Conservation (phyloP, 2,329 filamentous ascomycete species). For the Penicillium sp. region DNA sequence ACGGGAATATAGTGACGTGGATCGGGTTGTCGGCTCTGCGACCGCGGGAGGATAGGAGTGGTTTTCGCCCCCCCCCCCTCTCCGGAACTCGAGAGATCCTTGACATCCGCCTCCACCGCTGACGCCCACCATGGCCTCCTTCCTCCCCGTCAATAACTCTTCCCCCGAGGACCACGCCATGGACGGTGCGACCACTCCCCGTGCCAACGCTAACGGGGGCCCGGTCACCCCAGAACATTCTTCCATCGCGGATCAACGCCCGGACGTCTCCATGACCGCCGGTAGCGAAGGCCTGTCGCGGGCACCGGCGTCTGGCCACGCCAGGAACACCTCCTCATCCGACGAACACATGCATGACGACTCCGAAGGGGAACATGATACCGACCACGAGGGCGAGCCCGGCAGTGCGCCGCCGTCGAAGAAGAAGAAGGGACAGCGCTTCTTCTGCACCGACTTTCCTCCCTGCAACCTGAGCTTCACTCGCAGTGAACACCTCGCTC, state of each 20-base stretch:
- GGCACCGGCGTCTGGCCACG: slow-evolving; percentile 14
- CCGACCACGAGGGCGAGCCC: slow-evolving; percentile 64
- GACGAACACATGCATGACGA: slow-evolving; percentile 75
- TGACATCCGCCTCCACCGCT: slow-evolving; percentile 26
- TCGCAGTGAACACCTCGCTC: slow-evolving; percentile 87
- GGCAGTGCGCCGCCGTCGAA: slow-evolving; percentile 71
- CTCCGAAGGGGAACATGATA: slow-evolving; percentile 65
- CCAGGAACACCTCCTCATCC: slow-evolving; percentile 45
- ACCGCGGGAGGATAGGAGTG: slow-evolving; percentile 19
- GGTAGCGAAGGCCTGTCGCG: slow-evolving; percentile 33
- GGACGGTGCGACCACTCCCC: slow-evolving; percentile 57
- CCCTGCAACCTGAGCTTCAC: slow-evolving; percentile 95
- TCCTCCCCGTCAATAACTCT: slow-evolving; percentile 61
- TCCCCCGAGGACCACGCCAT: slow-evolving; percentile 44
- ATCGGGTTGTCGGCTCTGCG: slow-evolving; percentile 21
- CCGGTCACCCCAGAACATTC: slow-evolving; percentile 33
- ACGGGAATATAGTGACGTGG: slow-evolving; percentile 13
- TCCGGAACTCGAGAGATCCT: slow-evolving; percentile 20
- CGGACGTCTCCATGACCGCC: slow-evolving; percentile 19
- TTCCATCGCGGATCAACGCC: slow-evolving; percentile 18
- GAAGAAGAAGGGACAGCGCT: slow-evolving; percentile 95
- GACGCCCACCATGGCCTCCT: slow-evolving; percentile 51
- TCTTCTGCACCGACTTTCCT: slow-evolving; percentile 93
- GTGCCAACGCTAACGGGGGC: slow-evolving; percentile 42
- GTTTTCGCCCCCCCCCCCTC: slow-evolving; percentile 19